Evolutionary conservation across 371 early-diverging fungal genomes (phyloP).

Genomic region (Mortierella sp.): DNA sequence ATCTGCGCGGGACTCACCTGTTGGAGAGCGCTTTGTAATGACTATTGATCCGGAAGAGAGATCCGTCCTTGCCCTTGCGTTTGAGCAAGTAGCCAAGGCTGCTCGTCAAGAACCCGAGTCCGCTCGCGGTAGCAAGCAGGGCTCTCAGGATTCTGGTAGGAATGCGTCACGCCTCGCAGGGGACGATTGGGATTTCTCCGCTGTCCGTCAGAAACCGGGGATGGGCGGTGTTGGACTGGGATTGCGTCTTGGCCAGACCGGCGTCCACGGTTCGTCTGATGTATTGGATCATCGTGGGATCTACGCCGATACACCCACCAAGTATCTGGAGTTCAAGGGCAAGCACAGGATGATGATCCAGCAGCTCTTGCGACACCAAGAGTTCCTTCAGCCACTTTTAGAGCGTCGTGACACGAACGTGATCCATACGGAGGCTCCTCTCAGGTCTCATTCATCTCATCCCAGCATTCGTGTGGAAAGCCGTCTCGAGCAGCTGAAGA

Average conservation of each 20-base stretch:
- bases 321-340: conserved; percentile 7
- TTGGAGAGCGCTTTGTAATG: not conserved
- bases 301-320: not conserved
- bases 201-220: conserved; percentile 11
- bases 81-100: conserved; percentile 42
- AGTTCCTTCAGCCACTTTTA: conserved; percentile 27
- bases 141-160: not conserved
- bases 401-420: conserved; percentile 13
- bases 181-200: conserved; percentile 37
- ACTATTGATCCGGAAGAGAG: not conserved
- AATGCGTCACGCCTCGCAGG: not conserved
- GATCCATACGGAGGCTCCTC: not conserved
- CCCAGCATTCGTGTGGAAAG: not conserved
- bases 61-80: conserved; percentile 32
- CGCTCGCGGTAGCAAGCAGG: not conserved
- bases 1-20: not conserved
- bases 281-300: not conserved
- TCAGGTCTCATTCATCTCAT: not conserved
- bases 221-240: conserved; percentile 21
- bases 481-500: conserved; percentile 29
- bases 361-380: conserved; percentile 27
- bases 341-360: conserved; percentile 27
- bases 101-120: not conserved
- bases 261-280: not conserved
- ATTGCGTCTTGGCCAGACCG: not conserved